phyloP scores from a whole-genome alignment of 1,284 basidiomycete genomes.

The Sphaerobolus stellatus region DNA sequence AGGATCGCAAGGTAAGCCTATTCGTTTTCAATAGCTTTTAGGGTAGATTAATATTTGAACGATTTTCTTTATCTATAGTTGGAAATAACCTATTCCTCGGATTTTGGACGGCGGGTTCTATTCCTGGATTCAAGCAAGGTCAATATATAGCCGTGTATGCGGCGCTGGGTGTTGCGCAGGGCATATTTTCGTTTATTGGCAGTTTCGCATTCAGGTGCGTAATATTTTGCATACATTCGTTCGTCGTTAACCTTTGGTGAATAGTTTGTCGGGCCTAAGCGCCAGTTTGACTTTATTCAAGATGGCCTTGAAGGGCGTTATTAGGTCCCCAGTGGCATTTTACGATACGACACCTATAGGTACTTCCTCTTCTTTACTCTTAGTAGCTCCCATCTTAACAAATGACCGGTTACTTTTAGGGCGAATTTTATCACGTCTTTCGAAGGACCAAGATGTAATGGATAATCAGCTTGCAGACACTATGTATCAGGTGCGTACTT shows the following conservation, averaged over 20 bases:
- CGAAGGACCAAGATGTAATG: slow-evolving; percentile 63
- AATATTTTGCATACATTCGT: background rate
- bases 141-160: slow-evolving; percentile 74
- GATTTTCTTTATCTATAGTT: slow-evolving; percentile 22
- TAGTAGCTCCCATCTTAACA: slow-evolving; percentile 17
- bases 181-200: slow-evolving; percentile 55
- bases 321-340: slow-evolving; percentile 70
- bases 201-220: slow-evolving; percentile 54
- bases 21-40: background rate
- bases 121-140: slow-evolving; percentile 50
- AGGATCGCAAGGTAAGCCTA: slow-evolving; percentile 28
- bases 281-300: slow-evolving; percentile 65
- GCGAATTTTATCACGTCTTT: slow-evolving; percentile 56
- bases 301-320: slow-evolving; percentile 52
- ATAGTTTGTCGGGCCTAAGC: slow-evolving; percentile 55
- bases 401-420: slow-evolving; percentile 38
- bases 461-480: slow-evolving; percentile 49
- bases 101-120: slow-evolving; percentile 39
- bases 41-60: background rate
- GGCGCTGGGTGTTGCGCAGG: slow-evolving; percentile 56
- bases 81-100: slow-evolving; percentile 42
- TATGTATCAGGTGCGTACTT: slow-evolving; percentile 28
- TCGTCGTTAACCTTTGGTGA: slow-evolving; percentile 6
- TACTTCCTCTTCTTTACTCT: slow-evolving; percentile 38
- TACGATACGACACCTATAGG: slow-evolving; percentile 86